Percentiles rank a stretch among this genome's conserved stretches.
Conservation (phyloP, 108 stramenopile genomes). For the Fragilaria radians region DNA sequence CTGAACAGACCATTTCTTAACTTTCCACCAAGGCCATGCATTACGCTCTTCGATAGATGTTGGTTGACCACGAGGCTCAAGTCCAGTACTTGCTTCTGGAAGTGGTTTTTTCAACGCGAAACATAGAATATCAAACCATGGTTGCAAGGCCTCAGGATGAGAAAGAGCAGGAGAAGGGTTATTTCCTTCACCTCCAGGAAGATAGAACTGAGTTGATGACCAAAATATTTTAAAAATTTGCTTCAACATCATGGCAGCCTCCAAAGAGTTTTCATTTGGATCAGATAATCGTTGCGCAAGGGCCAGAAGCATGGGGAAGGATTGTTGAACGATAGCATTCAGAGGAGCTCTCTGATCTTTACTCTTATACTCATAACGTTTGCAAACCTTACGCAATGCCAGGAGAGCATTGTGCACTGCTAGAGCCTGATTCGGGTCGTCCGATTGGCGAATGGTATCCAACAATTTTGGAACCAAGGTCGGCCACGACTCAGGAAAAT, state of each 20-base stretch:
- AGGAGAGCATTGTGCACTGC: constrained; percentile 92
- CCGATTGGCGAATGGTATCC: constrained; percentile 54
- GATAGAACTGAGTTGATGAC: constrained; percentile 91
- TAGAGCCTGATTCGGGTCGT: constrained; percentile 51
- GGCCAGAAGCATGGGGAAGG: constrained; percentile 82
- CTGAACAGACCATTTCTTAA: constrained; percentile 96
- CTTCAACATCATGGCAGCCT: constrained; percentile 90
- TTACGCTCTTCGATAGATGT: constrained; percentile 79
- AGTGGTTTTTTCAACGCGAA: constrained; percentile 61
- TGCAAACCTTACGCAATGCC: constrained; percentile 92
- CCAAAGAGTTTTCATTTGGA: constrained; percentile 66
- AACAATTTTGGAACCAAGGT: constrained; percentile 79
- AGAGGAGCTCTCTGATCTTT: constrained; percentile 86
- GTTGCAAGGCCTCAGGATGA: constrained; percentile 72
- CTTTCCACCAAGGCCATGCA: constrained; percentile 97
- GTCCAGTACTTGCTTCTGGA: constrained; percentile 66
- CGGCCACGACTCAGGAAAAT: constrained; percentile 92
- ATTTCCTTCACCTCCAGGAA: constrained; percentile 53
- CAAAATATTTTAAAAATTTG: constrained; percentile 97
- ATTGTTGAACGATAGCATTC: constrained; percentile 76
- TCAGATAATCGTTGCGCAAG: constrained; percentile 57
- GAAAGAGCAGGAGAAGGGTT: constrained; percentile 54
- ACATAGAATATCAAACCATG: constrained; percentile 84
- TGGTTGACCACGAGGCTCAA: constrained; percentile 67
- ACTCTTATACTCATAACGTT: constrained; percentile 95